These are phyloP conservation scores for Aspergillus puulaauensis DNA, from an alignment of 2,329 filamentous ascomycete genomes.

Conservation along the genomic window DNA sequence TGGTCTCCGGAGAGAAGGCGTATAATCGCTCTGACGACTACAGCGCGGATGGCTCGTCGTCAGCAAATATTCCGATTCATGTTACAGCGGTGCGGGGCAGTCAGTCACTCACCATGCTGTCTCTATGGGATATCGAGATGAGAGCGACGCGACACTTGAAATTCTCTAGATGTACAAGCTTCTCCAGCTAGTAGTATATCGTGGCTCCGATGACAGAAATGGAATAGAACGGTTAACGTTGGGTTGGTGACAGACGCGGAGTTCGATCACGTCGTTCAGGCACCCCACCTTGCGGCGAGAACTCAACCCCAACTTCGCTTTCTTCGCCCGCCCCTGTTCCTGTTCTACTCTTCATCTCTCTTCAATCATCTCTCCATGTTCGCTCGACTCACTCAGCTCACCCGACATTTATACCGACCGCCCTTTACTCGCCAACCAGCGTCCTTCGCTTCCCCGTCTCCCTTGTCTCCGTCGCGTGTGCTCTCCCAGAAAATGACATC, in stretches of 20 bases:
- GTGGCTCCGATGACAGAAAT: not conserved
- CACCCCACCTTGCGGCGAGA: conserved; percentile 1
- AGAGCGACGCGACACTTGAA: not conserved
- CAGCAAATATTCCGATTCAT: not conserved
- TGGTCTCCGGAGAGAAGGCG: conserved; percentile 87
- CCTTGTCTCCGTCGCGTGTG: conserved; percentile 16
- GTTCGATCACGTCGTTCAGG: not conserved
- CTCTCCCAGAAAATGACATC: conserved; percentile 43
- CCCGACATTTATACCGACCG: conserved; percentile 68
- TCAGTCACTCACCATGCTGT: conserved; percentile 16
- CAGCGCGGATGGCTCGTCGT: not conserved
- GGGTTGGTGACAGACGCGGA: not conserved
- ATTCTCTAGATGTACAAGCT: not conserved
- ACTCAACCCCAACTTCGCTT: conserved; percentile 1
- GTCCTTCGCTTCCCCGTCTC: conserved; percentile 38
- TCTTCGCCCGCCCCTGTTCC: conserved; percentile 2
- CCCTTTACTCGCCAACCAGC: conserved; percentile 57
- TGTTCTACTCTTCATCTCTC: conserved; percentile 1
- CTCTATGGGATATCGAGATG: not conserved
- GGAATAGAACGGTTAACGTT: not conserved
- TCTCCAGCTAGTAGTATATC: not conserved
- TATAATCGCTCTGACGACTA: conserved; percentile 79
- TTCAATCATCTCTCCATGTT: conserved; percentile 61
- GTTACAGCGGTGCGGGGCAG: conserved; percentile 16
- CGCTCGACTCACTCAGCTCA: conserved; percentile 69